Conservation (phyloP, 768 basidiomycete species). For the Collybiopsis confluens region DNA sequence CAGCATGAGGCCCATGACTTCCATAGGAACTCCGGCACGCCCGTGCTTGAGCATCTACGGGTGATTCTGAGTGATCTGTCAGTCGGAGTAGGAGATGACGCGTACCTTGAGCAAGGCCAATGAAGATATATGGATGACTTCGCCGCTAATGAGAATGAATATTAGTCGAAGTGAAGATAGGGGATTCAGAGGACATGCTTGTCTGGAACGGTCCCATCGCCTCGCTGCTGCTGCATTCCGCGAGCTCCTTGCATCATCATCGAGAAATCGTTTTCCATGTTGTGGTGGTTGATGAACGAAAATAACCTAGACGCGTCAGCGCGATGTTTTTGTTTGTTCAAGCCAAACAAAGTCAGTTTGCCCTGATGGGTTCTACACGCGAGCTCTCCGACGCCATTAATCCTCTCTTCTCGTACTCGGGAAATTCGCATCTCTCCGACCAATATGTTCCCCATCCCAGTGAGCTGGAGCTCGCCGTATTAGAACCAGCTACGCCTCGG, state of each 20-base stretch:
- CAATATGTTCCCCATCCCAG: conserved; percentile 54
- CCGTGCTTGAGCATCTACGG: conserved; percentile 97
- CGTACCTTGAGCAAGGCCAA: conserved; percentile 92
- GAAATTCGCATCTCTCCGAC: conserved; percentile 26
- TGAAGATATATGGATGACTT: conserved; percentile 96
- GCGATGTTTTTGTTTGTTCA: background rate
- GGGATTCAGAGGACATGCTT: conserved; percentile 45
- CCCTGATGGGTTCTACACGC: conserved; percentile 31
- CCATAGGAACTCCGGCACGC: conserved; percentile 97
- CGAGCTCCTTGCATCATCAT: conserved; percentile 41
- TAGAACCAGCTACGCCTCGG: conserved; percentile 37
- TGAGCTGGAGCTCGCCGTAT: conserved; percentile 61
- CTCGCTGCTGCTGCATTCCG: conserved; percentile 33
- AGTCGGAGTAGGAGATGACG: background rate
- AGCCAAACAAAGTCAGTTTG: conserved; percentile 4
- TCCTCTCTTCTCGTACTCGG: conserved; percentile 44
- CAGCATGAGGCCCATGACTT: conserved; percentile 98
- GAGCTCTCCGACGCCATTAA: conserved; percentile 80
- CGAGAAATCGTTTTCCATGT: conserved; percentile 50
- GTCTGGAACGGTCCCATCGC: conserved; percentile 63
- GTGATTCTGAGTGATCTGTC: background rate
- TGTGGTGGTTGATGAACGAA: conserved; percentile 15
- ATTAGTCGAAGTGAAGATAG: background rate
- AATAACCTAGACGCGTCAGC: conserved; percentile 39
- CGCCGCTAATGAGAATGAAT: conserved; percentile 52